A percentile compares a stretch with the other conserved stretches of the same genome.
Evolutionary conservation across 306 rosid genomes (phyloP).

Genomic region (Fagus sylvatica): DNA sequence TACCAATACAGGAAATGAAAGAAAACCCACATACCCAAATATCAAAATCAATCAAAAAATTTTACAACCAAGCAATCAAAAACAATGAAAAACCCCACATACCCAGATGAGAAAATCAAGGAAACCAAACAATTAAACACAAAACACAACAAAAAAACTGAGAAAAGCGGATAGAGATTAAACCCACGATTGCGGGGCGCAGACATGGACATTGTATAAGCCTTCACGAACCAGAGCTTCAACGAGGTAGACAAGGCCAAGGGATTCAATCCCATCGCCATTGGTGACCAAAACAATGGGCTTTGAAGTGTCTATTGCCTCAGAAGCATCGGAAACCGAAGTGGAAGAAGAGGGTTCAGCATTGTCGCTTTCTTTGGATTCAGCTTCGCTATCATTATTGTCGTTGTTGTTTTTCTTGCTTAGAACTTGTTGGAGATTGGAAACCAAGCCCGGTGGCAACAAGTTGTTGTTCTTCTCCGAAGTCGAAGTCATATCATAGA

Average conservation of each 20-base stretch:
- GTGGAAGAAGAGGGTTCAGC: slow-evolving; percentile 48
- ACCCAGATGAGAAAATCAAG: background rate
- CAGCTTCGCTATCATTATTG: slow-evolving; percentile 9
- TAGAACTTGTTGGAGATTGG: slow-evolving; percentile 79
- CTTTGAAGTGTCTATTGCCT: slow-evolving; percentile 41
- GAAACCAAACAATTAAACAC: background rate
- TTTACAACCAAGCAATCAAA: background rate
- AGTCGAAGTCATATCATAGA: slow-evolving; percentile 44
- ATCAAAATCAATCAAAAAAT: background rate
- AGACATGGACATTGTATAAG: slow-evolving; percentile 81
- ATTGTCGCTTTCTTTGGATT: slow-evolving; percentile 22
- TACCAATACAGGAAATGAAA: too few relatives aligned
- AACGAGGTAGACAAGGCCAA: slow-evolving; percentile 71
- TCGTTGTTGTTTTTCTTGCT: slow-evolving; percentile 36
- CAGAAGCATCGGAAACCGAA: slow-evolving; percentile 28
- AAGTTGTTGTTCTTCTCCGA: slow-evolving; percentile 50
- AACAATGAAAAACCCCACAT: background rate
- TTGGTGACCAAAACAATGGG: slow-evolving; percentile 74
- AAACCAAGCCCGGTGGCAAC: slow-evolving; percentile 88
- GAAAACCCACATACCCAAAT: too few relatives aligned
- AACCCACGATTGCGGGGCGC: slow-evolving; percentile 99
- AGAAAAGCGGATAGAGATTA: background rate
- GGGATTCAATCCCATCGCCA: slow-evolving; percentile 76
- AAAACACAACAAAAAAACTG: background rate
- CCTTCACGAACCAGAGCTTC: slow-evolving; percentile 75